These are phyloP conservation scores for Cucurbita pepo DNA, from an alignment of 306 rosid species.

Conservation along the genomic window DNA sequence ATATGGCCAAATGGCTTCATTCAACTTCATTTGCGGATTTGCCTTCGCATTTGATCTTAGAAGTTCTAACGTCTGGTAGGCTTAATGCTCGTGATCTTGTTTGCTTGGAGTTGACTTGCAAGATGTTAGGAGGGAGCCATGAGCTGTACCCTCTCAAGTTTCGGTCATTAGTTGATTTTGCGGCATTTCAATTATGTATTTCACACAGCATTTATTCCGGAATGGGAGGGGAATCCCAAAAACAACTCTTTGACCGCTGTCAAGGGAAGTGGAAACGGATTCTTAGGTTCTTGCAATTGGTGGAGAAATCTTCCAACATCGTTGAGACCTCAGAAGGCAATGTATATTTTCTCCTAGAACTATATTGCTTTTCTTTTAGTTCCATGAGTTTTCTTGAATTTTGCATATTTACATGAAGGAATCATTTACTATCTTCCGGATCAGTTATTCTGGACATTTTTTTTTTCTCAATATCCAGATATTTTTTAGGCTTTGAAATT, in stretches of 20 bases:
- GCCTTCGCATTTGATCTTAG: constrained; percentile 72
- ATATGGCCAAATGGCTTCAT: constrained; percentile 23
- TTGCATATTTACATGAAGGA: constrained; percentile 4
- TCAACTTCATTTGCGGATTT: constrained; percentile 23
- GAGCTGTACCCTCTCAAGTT: constrained; percentile 40
- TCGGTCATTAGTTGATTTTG: constrained; percentile 62
- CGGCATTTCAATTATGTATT: constrained; percentile 53
- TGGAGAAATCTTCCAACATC: constrained; percentile 55
- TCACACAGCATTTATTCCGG: constrained; percentile 34
- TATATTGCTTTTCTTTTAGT: constrained; percentile 1
- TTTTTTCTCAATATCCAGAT: not conserved
- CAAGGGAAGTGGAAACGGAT: constrained; percentile 69
- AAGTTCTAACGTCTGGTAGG: constrained; percentile 52
- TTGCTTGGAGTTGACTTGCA: constrained; percentile 70
- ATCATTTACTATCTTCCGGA: not conserved
- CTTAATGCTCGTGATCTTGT: constrained; percentile 60
- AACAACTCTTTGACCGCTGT: constrained; percentile 57
- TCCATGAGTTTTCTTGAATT: constrained; percentile 1
- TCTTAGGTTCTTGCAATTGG: constrained; percentile 76
- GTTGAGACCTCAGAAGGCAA: constrained; percentile 86
- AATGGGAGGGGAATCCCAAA: constrained; percentile 37
- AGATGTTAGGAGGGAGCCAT: constrained; percentile 29
- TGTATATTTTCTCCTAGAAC: constrained; percentile 45
- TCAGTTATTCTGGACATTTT: not conserved
- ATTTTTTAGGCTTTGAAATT: not conserved